Percentiles rank a stretch among this genome's conserved stretches.
These are phyloP conservation scores for Ophiostoma ips DNA, from an alignment of 2,329 filamentous ascomycete species.

Conservation along the genomic window DNA sequence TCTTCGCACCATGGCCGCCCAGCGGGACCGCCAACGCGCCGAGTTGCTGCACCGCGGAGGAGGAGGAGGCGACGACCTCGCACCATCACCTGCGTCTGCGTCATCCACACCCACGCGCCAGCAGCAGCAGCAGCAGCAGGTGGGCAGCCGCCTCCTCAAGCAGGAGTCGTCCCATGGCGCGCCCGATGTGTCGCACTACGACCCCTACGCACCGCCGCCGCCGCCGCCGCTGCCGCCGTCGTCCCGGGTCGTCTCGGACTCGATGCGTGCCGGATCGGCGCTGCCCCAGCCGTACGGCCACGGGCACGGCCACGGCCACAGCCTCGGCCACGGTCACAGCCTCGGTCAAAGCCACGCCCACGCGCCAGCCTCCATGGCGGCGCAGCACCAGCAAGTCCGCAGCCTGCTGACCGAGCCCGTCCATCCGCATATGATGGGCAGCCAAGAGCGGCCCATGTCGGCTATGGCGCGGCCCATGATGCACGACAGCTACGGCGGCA, in stretches of 20 bases:
- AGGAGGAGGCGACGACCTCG: constrained; percentile 13
- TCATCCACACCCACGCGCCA: background rate
- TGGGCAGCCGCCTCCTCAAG: background rate
- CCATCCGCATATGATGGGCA: constrained; percentile 10
- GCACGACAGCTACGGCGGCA: constrained; percentile 4
- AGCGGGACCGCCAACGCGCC: constrained; percentile 14
- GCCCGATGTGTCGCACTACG: constrained; percentile 6
- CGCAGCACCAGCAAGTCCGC: constrained; percentile 5
- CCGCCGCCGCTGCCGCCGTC: background rate
- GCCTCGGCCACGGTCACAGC: constrained; percentile 1
- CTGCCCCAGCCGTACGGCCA: background rate
- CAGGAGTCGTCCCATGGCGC: constrained; percentile 1
- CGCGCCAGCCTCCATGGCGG: too few species aligned
- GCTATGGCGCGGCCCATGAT: constrained; percentile 21
- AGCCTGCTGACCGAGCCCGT: constrained; percentile 12
- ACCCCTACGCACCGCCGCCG: constrained; percentile 3
- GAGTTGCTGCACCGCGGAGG: constrained; percentile 16
- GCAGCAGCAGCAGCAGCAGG: constrained; percentile 2
- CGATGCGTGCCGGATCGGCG: background rate
- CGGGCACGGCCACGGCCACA: background rate
- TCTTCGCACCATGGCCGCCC: constrained; percentile 21
- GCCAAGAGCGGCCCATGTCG: background rate
- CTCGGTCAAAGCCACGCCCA: too few species aligned
- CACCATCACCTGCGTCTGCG: background rate
- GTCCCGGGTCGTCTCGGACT: background rate